Conservation (phyloP, 2,329 filamentous ascomycete species). For the Metarhizium anisopliae region DNA sequence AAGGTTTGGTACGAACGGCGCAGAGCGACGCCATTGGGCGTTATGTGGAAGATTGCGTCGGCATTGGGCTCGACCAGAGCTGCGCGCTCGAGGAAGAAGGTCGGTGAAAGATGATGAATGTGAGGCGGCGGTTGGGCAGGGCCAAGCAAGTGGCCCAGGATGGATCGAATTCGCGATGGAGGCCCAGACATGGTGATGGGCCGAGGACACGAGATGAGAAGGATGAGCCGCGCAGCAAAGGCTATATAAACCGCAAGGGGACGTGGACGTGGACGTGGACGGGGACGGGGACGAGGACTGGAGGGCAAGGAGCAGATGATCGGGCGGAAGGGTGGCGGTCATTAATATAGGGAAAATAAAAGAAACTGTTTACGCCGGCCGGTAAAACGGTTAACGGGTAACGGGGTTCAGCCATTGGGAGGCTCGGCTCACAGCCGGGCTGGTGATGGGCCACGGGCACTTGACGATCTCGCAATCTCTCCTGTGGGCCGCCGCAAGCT, state of each 20-base stretch:
- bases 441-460: neutral
- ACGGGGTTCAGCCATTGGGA: no score
- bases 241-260: no score
- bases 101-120: conserved; percentile 75
- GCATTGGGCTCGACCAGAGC: conserved; percentile 82
- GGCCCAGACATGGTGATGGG: conserved; percentile 52
- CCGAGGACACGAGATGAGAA: neutral
- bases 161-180: conserved; percentile 48
- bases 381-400: no score
- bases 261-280: no score
- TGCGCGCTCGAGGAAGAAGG: conserved; percentile 77
- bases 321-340: no score
- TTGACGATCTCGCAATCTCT: neutral
- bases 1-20: conserved; percentile 72
- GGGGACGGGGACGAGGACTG: no score
- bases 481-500: neutral
- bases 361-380: no score
- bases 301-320: no score
- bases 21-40: conserved; percentile 64
- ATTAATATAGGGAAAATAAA: no score
- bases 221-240: neutral
- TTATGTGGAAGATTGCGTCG: conserved; percentile 77
- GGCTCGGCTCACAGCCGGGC: no score
- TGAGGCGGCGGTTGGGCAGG: conserved; percentile 40
- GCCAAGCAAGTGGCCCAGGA: conserved; percentile 41